Evolutionary conservation across 441 rosid species (phyloP), one percentile per base, ranked within the genome.

Genomic region (Gossypium gossypioides): DNA sequence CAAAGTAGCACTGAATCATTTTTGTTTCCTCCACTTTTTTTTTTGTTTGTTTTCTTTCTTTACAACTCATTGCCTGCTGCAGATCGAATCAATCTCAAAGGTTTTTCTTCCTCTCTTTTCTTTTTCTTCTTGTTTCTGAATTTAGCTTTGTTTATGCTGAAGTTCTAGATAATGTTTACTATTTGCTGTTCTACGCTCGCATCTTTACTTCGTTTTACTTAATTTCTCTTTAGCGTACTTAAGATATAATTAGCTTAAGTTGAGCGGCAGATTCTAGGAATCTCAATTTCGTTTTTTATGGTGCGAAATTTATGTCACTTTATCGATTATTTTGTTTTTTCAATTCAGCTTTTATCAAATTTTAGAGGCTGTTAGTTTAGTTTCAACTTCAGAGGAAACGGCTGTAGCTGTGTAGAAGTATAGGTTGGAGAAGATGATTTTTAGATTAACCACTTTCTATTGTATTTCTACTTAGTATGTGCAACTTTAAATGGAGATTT

Each of bases 51-150:
- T 62, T 71, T 57, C 71, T 21, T 18, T 68, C 69, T 48, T 64
- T 60, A 48, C 76, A 81, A 81, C 86, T 81, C 76, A 71, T 68
- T 57, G 4, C 72, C 63, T 73, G 50, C 62, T 75, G 44, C 85
- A 77, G 82, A 72, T 78, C 82, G 81, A 76, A 73, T 63, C 71
- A 24, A 40, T 64, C 71, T 75, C 78, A 75, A 69, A 52, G 75
- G 78, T 74, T 72, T 75, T 78, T 34, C 63, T 68, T 71, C 66
- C 58, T 24, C 13, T 66, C 6, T 51, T 3, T 3, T 1, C 19
- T 54, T 6, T 1, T 18, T 6, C 2, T 18, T 7, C 6, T 16
- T 52, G 22, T 4, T 67, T 24, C 19, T 6, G 51, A 68, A 9
- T 40, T 48, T 42, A 57, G 21, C 12, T 58, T 5, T 29, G 27